These are phyloP conservation scores for Canavalia ensiformis DNA, from an alignment of 306 rosid genomes.

Conservation along the genomic window DNA sequence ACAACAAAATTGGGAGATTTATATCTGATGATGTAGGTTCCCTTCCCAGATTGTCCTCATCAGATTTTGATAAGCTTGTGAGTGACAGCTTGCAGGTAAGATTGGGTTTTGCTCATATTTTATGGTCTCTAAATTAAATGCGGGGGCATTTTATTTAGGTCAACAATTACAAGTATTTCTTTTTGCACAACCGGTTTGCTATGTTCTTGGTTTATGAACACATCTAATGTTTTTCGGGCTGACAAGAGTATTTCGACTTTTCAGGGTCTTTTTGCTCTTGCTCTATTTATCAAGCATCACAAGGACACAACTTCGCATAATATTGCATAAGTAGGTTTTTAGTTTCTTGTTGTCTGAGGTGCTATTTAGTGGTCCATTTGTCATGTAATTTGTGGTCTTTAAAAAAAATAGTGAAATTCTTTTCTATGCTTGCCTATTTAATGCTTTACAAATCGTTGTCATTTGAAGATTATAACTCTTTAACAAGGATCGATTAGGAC, in stretches of 20 bases:
- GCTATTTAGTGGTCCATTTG: constrained; percentile 10
- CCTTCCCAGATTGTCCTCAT: constrained; percentile 66
- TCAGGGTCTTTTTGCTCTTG: too few relatives aligned
- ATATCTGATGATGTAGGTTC: constrained; percentile 64
- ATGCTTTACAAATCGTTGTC: neutral
- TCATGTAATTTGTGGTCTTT: constrained; percentile 27
- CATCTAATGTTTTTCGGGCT: too few relatives aligned
- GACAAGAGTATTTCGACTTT: too few relatives aligned
- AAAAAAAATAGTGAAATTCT: neutral
- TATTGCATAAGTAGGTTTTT: constrained; percentile 33
- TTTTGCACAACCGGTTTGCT: neutral
- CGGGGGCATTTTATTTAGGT: neutral
- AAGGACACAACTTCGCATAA: neutral
- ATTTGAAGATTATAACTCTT: too few relatives aligned
- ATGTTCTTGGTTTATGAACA: neutral
- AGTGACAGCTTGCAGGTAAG: constrained; percentile 76
- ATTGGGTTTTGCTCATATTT: neutral
- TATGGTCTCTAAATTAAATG: neutral
- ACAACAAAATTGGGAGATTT: constrained; percentile 71
- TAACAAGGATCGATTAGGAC: neutral
- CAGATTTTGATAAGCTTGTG: constrained; percentile 74
- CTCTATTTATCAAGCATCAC: too few relatives aligned
- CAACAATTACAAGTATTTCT: neutral
- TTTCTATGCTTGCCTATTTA: neutral
- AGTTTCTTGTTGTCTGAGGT: constrained; percentile 15